Base-by-base conservation (phyloP, 2,329 filamentous ascomycete species). In the Capronia americana region DNA sequence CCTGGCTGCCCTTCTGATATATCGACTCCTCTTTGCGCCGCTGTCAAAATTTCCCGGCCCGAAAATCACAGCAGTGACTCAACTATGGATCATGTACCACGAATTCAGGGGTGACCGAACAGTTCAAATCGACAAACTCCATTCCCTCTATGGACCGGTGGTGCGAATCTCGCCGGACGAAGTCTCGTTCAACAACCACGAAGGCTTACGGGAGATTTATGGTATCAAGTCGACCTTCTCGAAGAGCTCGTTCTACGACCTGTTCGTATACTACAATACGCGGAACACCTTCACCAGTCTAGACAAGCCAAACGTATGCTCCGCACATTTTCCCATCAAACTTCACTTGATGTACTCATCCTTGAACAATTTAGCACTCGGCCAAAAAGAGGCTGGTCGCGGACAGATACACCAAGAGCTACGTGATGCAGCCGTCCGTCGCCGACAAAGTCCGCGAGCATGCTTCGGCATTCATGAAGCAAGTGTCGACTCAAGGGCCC, bases 331-430 rank as follows among this genome's bases (percentile, higher is more conserved):
- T 10, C 63, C 51, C 38, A n/a, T 58, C 14, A 24, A 24, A 51
- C 20, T 32, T 20, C 26, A 54, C 28, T 44, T 12, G n/a, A 32
- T 55, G 28, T 67, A 57, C 24, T 64, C 57, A 57, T 61, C 11
- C 20, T 60, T 51, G 20, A 46, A 46, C 2, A 26, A 26, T 28
- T n/a, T 57, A 67, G 65, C 89, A 91, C 73, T 86, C 85, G 38
- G 85, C 83, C 69, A 84, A 87, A 66, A 90, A 88, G 73, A 83
- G 87, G 32, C 79, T 89, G 57, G 80, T 91, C 53, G 88, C 88
- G 1, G 87, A 90, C 73, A 82, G 88, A 44, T 91, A 91, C 74
- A 86, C 88, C 38, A 91, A 90, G 76, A 87, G 84, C 64, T 91
- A 90, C 73, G 80, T 91, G 57, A 83, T 90, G 78, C 84, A 84